Evolutionary conservation across 345 rosid genomes (phyloP).

Genomic region (Jatropha curcas): DNA sequence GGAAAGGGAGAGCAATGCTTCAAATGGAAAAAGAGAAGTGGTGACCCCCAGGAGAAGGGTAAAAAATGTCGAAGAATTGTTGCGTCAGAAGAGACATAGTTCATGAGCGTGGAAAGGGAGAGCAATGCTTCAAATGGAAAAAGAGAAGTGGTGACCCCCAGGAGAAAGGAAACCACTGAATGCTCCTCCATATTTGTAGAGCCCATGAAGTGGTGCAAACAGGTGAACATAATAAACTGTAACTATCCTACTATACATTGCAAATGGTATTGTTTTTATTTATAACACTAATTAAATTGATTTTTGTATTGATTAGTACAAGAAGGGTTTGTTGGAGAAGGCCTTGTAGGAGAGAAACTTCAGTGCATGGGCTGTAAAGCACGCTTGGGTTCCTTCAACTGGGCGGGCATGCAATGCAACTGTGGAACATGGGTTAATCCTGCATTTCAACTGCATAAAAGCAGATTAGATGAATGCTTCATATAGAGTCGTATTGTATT

Average conservation of each 20-base stretch:
- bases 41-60: slow-evolving; percentile 32
- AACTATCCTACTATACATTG: neutral
- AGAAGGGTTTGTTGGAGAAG: slow-evolving; percentile 58
- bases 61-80: slow-evolving; percentile 76
- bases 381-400: slow-evolving; percentile 35
- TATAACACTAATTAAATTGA: slow-evolving; percentile 4
- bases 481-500: slow-evolving; percentile 24
- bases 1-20: slow-evolving; percentile 80
- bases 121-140: slow-evolving; percentile 71
- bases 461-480: slow-evolving; percentile 61
- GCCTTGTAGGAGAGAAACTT: slow-evolving; percentile 40
- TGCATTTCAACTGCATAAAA: slow-evolving; percentile 34
- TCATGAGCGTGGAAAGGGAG: slow-evolving; percentile 74
- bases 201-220: slow-evolving; percentile 94
- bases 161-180: slow-evolving; percentile 38
- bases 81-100: slow-evolving; percentile 68
- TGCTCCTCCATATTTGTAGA: slow-evolving; percentile 86
- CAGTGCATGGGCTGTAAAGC: slow-evolving; percentile 32
- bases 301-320: slow-evolving; percentile 49
- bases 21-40: slow-evolving; percentile 72
- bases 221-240: slow-evolving; percentile 30
- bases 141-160: slow-evolving; percentile 52
- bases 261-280: neutral
- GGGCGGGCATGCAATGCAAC: slow-evolving; percentile 42
- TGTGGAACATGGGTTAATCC: slow-evolving; percentile 39